Evolutionary conservation across 441 rosid species (phyloP).

Genomic region (Lepidium campestre): DNA sequence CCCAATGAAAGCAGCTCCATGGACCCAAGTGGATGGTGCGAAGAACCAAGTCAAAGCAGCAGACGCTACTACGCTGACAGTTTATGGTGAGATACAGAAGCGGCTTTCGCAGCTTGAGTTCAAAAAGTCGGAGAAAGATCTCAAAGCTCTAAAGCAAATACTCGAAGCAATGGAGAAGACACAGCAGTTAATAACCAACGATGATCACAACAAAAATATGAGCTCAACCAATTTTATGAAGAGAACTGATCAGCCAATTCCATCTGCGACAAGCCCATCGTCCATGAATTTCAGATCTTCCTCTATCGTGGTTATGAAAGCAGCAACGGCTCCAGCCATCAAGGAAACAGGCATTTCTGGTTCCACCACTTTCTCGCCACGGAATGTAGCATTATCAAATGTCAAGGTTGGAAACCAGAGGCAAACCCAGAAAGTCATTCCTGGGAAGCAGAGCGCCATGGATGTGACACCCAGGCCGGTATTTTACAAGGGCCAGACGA

Average conservation of each 20-base stretch:
- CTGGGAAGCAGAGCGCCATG: slow-evolving; percentile 35
- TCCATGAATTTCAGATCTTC: slow-evolving; percentile 43
- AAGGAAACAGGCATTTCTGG: slow-evolving; percentile 31
- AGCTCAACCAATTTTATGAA: slow-evolving; percentile 28
- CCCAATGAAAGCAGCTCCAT: slow-evolving; percentile 63
- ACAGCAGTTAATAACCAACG: slow-evolving; percentile 29
- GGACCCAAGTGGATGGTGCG: slow-evolving; percentile 56
- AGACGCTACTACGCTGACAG: slow-evolving; percentile 42
- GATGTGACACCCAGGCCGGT: slow-evolving; percentile 42
- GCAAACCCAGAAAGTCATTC: slow-evolving; percentile 34
- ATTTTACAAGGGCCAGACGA: slow-evolving; percentile 29
- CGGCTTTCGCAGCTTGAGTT: slow-evolving; percentile 75
- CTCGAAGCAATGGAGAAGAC: slow-evolving; percentile 86
- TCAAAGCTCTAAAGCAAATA: slow-evolving; percentile 83
- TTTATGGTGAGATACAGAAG: slow-evolving; percentile 83
- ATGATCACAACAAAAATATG: slow-evolving; percentile 32
- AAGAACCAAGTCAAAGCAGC: slow-evolving; percentile 38
- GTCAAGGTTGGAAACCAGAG: slow-evolving; percentile 30
- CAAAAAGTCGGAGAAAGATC: slow-evolving; percentile 75
- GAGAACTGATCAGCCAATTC: slow-evolving; percentile 27
- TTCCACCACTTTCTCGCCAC: slow-evolving; percentile 23
- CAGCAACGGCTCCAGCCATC: slow-evolving; percentile 29
- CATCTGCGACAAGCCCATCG: slow-evolving; percentile 35
- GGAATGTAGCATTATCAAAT: slow-evolving; percentile 31
- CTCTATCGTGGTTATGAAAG: slow-evolving; percentile 52